Base-by-base conservation (phyloP, 805 yeast genomes). In the Lachancea dasiensis region DNA sequence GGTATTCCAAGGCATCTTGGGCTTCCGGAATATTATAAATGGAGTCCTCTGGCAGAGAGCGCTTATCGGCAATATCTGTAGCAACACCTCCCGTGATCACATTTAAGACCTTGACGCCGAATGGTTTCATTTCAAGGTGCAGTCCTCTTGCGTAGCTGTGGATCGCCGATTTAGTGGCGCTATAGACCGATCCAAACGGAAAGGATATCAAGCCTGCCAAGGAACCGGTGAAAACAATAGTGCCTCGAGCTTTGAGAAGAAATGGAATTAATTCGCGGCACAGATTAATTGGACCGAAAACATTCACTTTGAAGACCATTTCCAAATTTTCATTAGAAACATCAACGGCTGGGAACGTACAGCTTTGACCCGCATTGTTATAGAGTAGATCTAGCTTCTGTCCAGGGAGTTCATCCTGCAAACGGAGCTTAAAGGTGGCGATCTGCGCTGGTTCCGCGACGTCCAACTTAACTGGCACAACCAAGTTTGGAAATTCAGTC, bases 301-400 rank as follows among this genome's bases (percentile, higher is more conserved):
- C 83, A 52, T 84, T 84, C 15, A 80, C 85, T 34, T 73, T 69
- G 52, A 74, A 76, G 39, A 78, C 72, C 45, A 69, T 69, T 24
- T 58, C 62, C 20, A 77, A 48, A 23, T 60, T 68, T 9, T 69
- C 79, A 52, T 81, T 78, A 3, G 70, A 61, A 3, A 77, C 81
- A 58, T 82, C 92, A 32, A 72, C 45, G 0, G 83, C 85, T 1
- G 92, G 85, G 36, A 77, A 67, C 0, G 84, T 73, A 50, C 89
- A 83, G 15, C 86, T 70, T 48, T 73, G 79, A 13, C 89, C 89
- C 1, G 94, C 94, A 56, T 83, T 84, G 58, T 84, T 83, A 62
- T 68, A 81, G 37, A 83, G 58, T 7, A 79, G 48, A 49, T 82
- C 86, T 39, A 81, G 55, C 34, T 68, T 65, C 1, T 71, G 72